Evolutionary conservation across 1,284 basidiomycete species (phyloP), one percentile per base, ranked within the genome.

Genomic region (Cryptococcus neoformans): DNA sequence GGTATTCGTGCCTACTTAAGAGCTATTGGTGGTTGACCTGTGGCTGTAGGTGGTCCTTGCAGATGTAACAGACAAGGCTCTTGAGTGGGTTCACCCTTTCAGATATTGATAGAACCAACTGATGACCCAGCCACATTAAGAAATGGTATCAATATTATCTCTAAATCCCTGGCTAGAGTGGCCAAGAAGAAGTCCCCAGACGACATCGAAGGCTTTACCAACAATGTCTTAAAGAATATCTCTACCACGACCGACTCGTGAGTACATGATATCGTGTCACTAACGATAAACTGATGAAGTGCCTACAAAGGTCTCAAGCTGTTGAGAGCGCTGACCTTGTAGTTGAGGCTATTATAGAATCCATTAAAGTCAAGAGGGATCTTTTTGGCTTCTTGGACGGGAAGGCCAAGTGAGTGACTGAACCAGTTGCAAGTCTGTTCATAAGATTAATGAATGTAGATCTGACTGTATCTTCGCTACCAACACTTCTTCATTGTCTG

Each of bases 341-440:
- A 49, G 77, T 84, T 54, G 83, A 84, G 69, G 83, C 83, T 6
- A 83, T 84, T 58, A 81, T 84, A 59, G 83, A 84, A 66, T 81
- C 80, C 61, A 68, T 84, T 53, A 78, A 80, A 62, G 78, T 81
- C 62, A 84, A 84, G 74, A 78, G 81, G 49, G 80, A 83, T 51
- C 72, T 84, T 42, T 84, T 84, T 58, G 74, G 72, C 11, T 78
- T 79, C 63, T 68, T 84, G 35, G 83, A 84, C 66, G 62, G 57
- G 42, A 75, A 80, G 59, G 81, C 82, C 6, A 78, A 77, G 76
- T 76, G 37, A 58, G 74, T 59, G 42, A 4, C 28, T 28, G 28
- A 9, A 5, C 11, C 28, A 4, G 4, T 28, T 28, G 4, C 28
- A 4, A 28, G 28, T 28, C 28, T 28, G 28, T 28, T 28, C 28